Evolutionary conservation across 345 rosid genomes (phyloP), one percentile per base, ranked within the genome.

Genomic region (Acer saccharum): DNA sequence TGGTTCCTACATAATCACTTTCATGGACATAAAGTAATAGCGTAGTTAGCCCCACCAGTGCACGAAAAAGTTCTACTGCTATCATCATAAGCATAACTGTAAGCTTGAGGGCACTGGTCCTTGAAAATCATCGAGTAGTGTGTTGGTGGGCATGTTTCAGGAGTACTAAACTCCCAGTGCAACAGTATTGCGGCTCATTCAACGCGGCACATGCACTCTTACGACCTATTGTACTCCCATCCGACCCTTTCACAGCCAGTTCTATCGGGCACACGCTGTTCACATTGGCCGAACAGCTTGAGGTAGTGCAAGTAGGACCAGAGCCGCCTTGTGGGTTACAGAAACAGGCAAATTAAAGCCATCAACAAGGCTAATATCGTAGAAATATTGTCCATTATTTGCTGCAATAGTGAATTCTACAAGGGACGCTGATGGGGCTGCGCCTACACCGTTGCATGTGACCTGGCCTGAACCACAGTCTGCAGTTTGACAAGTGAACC

Each of bases 81-180:
- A 62, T 90, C 91, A 29, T 88, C 92, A 25, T 23, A 85, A 25
- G 90, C 79, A 68, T 89, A 89, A 72, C 89, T 90, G 72, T 88
- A 88, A 64, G 92, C 95, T 1, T 23, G 25, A 23, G 25, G 25
- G 25, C 25, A 23, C 25, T 23, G 25, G 25, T 23, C 25, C 25
- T 91, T 87, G 75, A 93, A 91, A 0, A 73, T 69, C 79, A 32
- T 10, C 0, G 95, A 83, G 68, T 88, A 87, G 0, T 25, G 1
- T 0, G 89, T 83, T 0, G 92, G 90, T 3, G 1, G 62, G 71
- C 97, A 91, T 11, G 17, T 86, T 0, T 69, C 55, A 2, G 90
- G 81, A 14, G 86, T 1, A 18, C 27, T 32, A 16, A 10, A 83
- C 3, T 8, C 1, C 83, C 87, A 13, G 85, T 79, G 78, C 95